Evolutionary conservation across 805 yeast genomes (phyloP), one percentile per base, ranked within the genome.

Genomic region (Metschnikowia corniflorae): DNA sequence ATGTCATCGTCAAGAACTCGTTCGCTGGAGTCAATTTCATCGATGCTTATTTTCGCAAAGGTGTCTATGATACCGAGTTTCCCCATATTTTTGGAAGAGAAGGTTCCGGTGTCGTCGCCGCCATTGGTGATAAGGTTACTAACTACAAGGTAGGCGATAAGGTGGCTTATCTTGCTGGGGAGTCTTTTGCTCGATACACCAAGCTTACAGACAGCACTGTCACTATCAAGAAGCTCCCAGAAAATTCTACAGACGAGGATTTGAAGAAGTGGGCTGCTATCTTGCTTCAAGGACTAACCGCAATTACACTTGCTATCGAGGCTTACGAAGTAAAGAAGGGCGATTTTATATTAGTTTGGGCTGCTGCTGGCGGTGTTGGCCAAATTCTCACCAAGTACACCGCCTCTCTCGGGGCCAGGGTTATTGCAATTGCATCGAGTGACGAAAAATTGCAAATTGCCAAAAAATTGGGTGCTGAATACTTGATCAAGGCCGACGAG

Each of bases 351-450:
- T 68, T 89, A 31, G 80, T 86, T 17, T 86, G 88, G 66, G 97
- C 97, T 4, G 96, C 96, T 6, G 96, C 97, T 3, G 97, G 97
- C 30, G 96, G 97, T 39, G 91, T 86, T 33, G 97, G 97, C 5
- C 71, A 76, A 34, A 48, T 86, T 14, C 63, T 87, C 36, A 67
- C 71, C 33, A 96, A 88, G 58, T 63, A 88, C 60, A 60, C 82
- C 33, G 58, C 69, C 20, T 53, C 61, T 16, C 68, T 65, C 32
- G 95, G 95, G 15, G 96, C 88, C 4, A 80, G 76, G 45, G 88
- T 80, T 30, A 87, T 89, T 61, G 96, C 94, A 3, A 70, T 84
- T 25, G 93, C 94, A 5, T 86, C 96, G 2, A 70, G 86, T 9
- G 76, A 71, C 18, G 94, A 74, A 39, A 89, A 89, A 61, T 70